phyloP scores from a whole-genome alignment of 441 rosid genomes.

The Hypseocharis bilobata region DNA sequence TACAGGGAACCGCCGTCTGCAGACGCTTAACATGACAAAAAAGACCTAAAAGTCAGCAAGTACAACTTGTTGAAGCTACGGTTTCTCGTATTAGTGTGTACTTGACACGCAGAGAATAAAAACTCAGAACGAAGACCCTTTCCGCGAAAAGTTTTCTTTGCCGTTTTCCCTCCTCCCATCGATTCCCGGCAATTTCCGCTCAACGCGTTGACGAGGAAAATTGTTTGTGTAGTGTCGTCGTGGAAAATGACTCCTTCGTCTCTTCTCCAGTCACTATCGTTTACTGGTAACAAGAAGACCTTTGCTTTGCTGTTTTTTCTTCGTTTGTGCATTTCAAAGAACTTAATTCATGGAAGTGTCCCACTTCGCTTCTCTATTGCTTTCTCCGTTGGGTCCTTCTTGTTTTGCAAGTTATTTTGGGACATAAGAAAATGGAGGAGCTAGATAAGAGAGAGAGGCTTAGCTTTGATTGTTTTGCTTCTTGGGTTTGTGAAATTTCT shows the following conservation, averaged over 20 bases:
- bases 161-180: too few relatives aligned
- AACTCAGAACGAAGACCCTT: neutral
- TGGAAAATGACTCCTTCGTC: conserved; percentile 14
- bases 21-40: too few relatives aligned
- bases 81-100: too few relatives aligned
- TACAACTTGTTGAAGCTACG: too few relatives aligned
- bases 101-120: neutral
- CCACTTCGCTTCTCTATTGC: neutral
- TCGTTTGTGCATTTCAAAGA: neutral
- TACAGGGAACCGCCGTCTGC: too few relatives aligned
- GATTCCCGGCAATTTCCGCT: conserved; percentile 17
- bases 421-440: neutral
- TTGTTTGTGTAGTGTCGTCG: too few relatives aligned
- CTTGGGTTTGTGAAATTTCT: conserved; percentile 12
- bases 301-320: neutral
- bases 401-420: neutral
- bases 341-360: neutral
- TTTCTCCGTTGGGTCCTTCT: neutral
- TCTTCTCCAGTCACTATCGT: conserved; percentile 13
- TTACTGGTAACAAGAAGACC: conserved; percentile 15
- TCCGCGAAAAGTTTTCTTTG: neutral
- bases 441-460: neutral
- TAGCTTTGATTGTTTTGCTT: conserved; percentile 4
- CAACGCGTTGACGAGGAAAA: conserved; percentile 34
- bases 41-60: too few relatives aligned